phyloP scores from a whole-genome alignment of 2,329 filamentous ascomycete species.

The Claviceps citrina region DNA sequence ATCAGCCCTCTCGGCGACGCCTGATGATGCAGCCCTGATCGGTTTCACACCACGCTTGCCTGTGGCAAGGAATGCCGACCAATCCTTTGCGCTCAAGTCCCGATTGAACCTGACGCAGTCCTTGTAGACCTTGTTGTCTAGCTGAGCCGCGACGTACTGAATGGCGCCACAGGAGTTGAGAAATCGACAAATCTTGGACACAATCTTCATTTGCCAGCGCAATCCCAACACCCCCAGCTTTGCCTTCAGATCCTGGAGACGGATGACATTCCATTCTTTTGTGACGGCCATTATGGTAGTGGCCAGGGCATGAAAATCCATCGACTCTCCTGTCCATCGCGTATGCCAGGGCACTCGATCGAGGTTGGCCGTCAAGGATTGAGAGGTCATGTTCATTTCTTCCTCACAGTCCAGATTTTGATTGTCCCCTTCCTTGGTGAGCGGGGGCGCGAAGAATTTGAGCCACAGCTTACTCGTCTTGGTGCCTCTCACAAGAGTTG shows the following conservation, averaged over 20 bases:
- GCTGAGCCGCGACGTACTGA: conserved; percentile 40
- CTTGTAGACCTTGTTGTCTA: conserved; percentile 39
- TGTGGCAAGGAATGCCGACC: conserved; percentile 38
- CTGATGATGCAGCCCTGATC: conserved; percentile 11
- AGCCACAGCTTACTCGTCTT: conserved; percentile 51
- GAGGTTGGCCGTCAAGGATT: conserved; percentile 28
- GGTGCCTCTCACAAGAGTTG: conserved; percentile 40
- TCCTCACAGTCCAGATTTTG: conserved; percentile 12
- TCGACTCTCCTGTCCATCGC: conserved; percentile 41
- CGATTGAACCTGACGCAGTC: conserved; percentile 45
- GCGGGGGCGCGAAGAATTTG: conserved; percentile 34
- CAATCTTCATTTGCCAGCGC: conserved; percentile 43
- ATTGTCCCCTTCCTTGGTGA: conserved; percentile 20
- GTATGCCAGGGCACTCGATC: conserved; percentile 40
- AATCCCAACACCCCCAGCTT: conserved; percentile 42
- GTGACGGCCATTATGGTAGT: conserved; percentile 41
- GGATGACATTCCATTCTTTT: conserved; percentile 42
- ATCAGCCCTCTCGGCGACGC: conserved; percentile 12
- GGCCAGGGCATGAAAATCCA: conserved; percentile 42
- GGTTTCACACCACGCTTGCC: conserved; percentile 22
- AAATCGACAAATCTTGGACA: conserved; percentile 43
- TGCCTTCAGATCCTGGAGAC: conserved; percentile 39
- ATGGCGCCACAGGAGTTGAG: conserved; percentile 40
- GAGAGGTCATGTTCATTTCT: conserved; percentile 24
- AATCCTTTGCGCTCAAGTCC: conserved; percentile 40